Base-by-base conservation (phyloP, 768 basidiomycete species). In the Chalciporus sphaerocephalus region DNA sequence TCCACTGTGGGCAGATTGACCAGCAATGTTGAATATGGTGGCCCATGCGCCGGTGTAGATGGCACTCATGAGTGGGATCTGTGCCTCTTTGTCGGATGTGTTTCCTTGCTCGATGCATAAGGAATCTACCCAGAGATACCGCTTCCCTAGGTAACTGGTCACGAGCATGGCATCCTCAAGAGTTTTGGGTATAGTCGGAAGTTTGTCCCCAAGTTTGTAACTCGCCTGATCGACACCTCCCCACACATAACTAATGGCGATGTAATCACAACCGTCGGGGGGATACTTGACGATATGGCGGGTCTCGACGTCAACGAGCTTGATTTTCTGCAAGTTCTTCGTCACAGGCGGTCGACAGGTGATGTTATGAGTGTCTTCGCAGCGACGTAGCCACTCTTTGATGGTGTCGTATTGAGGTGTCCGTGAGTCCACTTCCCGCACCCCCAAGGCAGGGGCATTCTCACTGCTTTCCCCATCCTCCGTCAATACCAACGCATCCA, bases 161-260 rank as follows among this genome's bases (percentile, higher is more conserved):
- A 48, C 21, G 12, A 34, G 22, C 34, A 48, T 48, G 4, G 36
- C 35, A 33, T 48, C 47, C 16, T 33, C 28, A 12, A 48, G 38
- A 8, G 47, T 48, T 2, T 18, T n/a, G 16, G 41, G 41, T 6
- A 33, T 15, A 22, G 20, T 15, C 3, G 47, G 47, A 4, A 48
- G 39, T 6, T 25, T 7, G 22, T 40, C 34, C 17, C 40, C 27
- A 2, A 32, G 23, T 36, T 33, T 27, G 23, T 18, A 27, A 22
- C 33, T 32, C 6, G 15, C 24, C 18, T 48, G 40, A 5, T 13
- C 12, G 2, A 36, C 18, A 6, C 24, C 40, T 2, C 47, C 47
- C 47, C 47, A 48, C 2, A 48, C 40, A 15, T 48, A 48, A 21
- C 47, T 48, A 7, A 48, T 24, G 10, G 47, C 23, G 21, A 42